A percentile compares a stretch with the other conserved stretches of the same genome.
phyloP scores from a whole-genome alignment of 2,329 filamentous ascomycete species.

The Saccharata proteae region DNA sequence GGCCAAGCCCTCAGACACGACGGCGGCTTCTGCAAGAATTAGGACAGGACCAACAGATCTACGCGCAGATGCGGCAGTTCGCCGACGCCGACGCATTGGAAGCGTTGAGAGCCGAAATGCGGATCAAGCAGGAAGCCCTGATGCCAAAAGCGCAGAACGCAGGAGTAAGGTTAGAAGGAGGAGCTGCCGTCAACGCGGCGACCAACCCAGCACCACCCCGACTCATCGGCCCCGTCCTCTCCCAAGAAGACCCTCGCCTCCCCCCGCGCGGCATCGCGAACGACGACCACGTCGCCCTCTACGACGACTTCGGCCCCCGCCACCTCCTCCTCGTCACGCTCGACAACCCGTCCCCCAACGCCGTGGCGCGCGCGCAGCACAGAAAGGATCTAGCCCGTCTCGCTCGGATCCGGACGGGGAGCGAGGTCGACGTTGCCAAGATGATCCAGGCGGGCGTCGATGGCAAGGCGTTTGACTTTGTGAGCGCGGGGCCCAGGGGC shows the following conservation, averaged over 20 bases:
- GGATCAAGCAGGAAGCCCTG: no score
- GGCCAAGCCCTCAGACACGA: no score
- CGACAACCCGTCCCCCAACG: constrained; percentile 4
- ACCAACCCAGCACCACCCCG: no score
- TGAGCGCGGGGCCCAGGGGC: constrained; percentile 7
- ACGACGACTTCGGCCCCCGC: constrained; percentile 2
- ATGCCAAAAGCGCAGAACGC: no score
- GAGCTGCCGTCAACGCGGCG: no score
- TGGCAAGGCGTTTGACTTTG: neutral
- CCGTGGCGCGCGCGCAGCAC: neutral
- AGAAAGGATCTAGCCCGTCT: neutral
- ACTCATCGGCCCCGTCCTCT: neutral
- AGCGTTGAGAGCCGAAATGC: no score
- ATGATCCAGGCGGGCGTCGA: constrained; percentile 1
- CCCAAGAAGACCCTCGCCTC: constrained; percentile 1
- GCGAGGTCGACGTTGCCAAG: constrained; percentile 2
- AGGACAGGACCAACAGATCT: no score
- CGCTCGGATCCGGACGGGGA: constrained; percentile 3
- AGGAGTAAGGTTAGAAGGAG: no score
- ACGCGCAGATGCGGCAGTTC: no score
- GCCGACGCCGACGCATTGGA: no score
- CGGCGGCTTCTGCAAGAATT: no score
- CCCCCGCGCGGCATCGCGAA: neutral
- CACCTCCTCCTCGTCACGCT: constrained; percentile 3
- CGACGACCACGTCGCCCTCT: constrained; percentile 4